These are phyloP conservation scores for Forsythia viridissima DNA, from an alignment of 257 asterid species.

Conservation along the genomic window DNA sequence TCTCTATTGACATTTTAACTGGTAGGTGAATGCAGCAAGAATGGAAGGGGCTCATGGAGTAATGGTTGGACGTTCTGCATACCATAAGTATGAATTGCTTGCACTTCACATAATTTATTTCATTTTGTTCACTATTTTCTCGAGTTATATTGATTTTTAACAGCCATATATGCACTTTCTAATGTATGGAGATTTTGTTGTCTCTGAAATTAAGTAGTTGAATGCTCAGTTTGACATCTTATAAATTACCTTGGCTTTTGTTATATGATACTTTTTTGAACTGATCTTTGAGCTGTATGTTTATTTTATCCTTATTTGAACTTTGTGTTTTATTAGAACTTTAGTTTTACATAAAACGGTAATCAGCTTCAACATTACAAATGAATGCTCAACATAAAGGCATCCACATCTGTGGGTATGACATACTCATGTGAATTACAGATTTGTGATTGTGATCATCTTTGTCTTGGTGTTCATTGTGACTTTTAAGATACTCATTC, in stretches of 20 bases:
- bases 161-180: not conserved
- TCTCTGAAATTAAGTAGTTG: not conserved
- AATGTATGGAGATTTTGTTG: not conserved
- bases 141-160: not conserved
- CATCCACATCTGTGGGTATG: not conserved
- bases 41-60: conserved; percentile 93
- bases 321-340: not conserved
- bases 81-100: conserved; percentile 50
- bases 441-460: no score
- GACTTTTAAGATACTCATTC: not conserved
- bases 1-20: conserved; percentile 9
- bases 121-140: not conserved
- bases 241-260: not conserved
- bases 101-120: conserved; percentile 5
- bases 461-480: not conserved
- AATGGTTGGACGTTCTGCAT: conserved; percentile 95
- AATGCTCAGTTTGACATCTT: not conserved
- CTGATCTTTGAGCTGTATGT: not conserved
- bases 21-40: conserved; percentile 74
- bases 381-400: not conserved
- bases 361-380: no score
- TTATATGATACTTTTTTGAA: not conserved
- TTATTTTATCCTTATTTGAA: not conserved
- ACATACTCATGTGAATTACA: not conserved
- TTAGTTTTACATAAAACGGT: not conserved